phyloP scores from a whole-genome alignment of 2,329 filamentous ascomycete species.

The Aspergillus brunneoviolaceus region DNA sequence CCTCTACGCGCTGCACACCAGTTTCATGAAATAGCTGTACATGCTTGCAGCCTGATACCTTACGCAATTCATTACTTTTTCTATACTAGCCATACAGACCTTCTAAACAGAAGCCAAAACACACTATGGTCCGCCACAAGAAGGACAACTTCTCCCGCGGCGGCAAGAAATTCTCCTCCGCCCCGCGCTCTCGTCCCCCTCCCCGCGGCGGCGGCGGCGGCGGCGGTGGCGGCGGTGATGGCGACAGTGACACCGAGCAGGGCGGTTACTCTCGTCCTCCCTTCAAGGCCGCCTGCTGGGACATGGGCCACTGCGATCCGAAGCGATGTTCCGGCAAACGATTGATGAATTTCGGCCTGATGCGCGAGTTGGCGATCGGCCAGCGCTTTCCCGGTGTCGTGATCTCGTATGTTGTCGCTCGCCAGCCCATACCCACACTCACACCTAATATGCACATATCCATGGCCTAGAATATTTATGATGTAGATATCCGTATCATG shows the following conservation, averaged over 20 bases:
- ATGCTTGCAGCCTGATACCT: no score
- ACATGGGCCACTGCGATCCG: conserved; percentile 94
- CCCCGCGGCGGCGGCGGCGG: conserved; percentile 47
- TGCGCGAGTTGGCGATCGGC: conserved; percentile 88
- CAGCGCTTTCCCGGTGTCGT: conserved; percentile 91
- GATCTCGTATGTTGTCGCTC: conserved; percentile 60
- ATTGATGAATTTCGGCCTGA: conserved; percentile 85
- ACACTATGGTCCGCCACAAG: conserved; percentile 86
- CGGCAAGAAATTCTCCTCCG: conserved; percentile 68
- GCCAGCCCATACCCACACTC: no score
- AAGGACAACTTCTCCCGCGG: conserved; percentile 75
- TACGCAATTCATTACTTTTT: no score
- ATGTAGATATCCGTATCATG: background rate
- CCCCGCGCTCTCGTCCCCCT: conserved; percentile 53
- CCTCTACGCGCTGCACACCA: background rate
- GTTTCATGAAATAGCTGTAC: no score
- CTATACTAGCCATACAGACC: no score
- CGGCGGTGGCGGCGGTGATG: conserved; percentile 47
- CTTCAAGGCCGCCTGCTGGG: conserved; percentile 97
- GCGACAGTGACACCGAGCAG: conserved; percentile 20
- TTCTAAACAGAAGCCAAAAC: background rate
- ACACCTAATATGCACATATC: background rate
- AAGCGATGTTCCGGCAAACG: conserved; percentile 96
- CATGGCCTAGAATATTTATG: no score
- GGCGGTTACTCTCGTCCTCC: conserved; percentile 38